phyloP scores from a whole-genome alignment of 164 flowering plant species.

The Pachysandra terminalis region DNA sequence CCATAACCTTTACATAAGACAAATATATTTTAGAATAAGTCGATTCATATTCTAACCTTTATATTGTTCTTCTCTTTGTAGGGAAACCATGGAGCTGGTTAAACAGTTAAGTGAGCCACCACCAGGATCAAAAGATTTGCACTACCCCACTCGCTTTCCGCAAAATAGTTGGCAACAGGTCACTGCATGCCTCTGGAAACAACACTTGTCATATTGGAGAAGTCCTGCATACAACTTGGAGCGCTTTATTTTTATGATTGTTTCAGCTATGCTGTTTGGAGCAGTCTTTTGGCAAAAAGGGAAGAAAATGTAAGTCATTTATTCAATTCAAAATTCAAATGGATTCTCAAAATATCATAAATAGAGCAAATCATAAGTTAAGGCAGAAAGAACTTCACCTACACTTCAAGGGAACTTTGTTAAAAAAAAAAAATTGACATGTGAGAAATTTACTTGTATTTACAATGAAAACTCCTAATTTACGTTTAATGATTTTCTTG shows the following conservation, averaged over 20 bases:
- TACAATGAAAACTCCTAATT: background rate
- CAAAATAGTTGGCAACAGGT: conserved; percentile 43
- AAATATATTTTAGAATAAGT: no score
- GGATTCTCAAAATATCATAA: no score
- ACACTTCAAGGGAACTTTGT: no score
- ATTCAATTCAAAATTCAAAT: background rate
- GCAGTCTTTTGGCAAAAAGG: conserved; percentile 42
- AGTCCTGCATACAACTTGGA: conserved; percentile 36
- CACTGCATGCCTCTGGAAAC: conserved; percentile 54
- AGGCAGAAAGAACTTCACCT: background rate
- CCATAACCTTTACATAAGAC: no score
- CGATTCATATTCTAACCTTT: no score
- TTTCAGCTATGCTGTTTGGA: conserved; percentile 27
- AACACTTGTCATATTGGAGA: conserved; percentile 41
- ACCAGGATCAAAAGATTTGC: conserved; percentile 37
- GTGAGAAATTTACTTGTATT: background rate
- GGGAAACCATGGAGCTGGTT: conserved; percentile 24
- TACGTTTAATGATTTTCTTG: no score
- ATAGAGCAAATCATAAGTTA: background rate
- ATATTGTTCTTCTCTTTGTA: conserved; percentile 3
- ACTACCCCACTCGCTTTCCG: conserved; percentile 37
- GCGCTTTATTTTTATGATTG: conserved; percentile 23
- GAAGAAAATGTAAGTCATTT: conserved; percentile 30
- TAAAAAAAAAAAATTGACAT: no score
- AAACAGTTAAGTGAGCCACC: conserved; percentile 29